Evolutionary conservation across 108 stramenopile species (phyloP).

Genomic region (Nitzschia sp.): DNA sequence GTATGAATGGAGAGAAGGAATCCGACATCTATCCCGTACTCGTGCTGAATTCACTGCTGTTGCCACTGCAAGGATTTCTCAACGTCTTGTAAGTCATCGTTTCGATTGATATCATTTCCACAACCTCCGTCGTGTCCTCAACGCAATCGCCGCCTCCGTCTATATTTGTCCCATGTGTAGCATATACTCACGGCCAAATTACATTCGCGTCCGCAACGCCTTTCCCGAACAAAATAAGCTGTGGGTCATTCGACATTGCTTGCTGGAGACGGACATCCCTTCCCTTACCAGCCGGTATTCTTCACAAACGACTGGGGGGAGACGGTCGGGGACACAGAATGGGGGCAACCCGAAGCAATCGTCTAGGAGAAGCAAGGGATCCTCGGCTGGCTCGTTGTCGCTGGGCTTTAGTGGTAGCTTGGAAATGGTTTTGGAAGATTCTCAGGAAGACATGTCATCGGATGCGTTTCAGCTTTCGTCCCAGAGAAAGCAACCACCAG

Average conservation of each 20-base stretch:
- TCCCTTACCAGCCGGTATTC: neutral
- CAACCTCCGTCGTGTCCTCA: too few relatives aligned
- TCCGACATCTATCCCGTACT: conserved; percentile 8
- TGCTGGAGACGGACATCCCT: conserved; percentile 1
- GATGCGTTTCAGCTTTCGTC: neutral
- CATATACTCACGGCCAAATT: conserved; percentile 39
- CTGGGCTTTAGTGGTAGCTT: too few relatives aligned
- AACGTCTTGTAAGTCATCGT: conserved; percentile 30
- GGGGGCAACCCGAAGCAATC: neutral
- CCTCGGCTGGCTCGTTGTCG: neutral
- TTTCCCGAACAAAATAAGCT: conserved; percentile 7
- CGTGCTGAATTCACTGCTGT: conserved; percentile 10
- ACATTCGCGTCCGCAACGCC: neutral
- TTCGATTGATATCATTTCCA: too few relatives aligned
- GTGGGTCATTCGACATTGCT: conserved; percentile 10
- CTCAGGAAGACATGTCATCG: neutral
- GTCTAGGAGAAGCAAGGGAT: neutral
- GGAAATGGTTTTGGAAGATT: neutral
- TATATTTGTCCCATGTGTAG: neutral
- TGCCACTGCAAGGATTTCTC: conserved; percentile 50
- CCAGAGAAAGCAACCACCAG: neutral
- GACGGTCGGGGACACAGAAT: neutral
- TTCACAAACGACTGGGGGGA: neutral
- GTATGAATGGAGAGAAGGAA: neutral
- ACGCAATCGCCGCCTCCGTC: too few relatives aligned